Evolutionary conservation across 2,329 filamentous ascomycete species (phyloP), one percentile per base, ranked within the genome.

Genomic region (Myotisia sp.): DNA sequence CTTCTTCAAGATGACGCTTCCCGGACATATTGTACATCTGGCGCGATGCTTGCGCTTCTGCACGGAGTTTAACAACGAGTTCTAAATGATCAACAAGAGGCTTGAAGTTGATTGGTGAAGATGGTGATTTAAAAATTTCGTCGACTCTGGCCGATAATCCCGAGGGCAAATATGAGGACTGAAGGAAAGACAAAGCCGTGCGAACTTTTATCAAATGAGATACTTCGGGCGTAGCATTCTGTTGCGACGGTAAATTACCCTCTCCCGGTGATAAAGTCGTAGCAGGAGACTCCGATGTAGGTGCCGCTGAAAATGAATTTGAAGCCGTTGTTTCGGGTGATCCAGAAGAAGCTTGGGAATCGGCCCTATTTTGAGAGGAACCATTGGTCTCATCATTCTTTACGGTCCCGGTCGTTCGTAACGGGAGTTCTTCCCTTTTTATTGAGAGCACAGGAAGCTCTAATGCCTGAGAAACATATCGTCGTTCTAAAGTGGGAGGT

Each of bases 401-500:
- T n/a, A 45, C 42, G n/a, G 31, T 29, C 36, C 47, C 55, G 7
- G 56, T 36, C 12, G 37, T 55, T 18, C n/a, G 26, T 9, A 9
- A 9, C 12, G 8, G 8, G 37, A 49, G 53, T 24, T 71, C 63
- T 37, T 75, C 68, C 29, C 73, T 67, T 47, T 68, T 76, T 26
- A 85, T 65, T 20, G 72, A 72, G 45, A 82, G 62, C 27, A 92
- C 63, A 0, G 90, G 87, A 3, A 76, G 70, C 45, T 90, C 80
- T 4, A 98, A 63, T 2, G 71, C 70, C 48, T 78, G 78, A 33
- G 67, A 71, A 6, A 98, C 74, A 46, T 93, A 92, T 26, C 73
- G 77, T 29, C 90, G 80, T 51, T 94, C 87, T 67, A 98, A 70
- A 46, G 79, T 92, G 5, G 64, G 59, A 2, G 90, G 85, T 6